Evolutionary conservation across 495 filamentous ascomycete genomes (phyloP).

Genomic region (Letharia lupina): DNA sequence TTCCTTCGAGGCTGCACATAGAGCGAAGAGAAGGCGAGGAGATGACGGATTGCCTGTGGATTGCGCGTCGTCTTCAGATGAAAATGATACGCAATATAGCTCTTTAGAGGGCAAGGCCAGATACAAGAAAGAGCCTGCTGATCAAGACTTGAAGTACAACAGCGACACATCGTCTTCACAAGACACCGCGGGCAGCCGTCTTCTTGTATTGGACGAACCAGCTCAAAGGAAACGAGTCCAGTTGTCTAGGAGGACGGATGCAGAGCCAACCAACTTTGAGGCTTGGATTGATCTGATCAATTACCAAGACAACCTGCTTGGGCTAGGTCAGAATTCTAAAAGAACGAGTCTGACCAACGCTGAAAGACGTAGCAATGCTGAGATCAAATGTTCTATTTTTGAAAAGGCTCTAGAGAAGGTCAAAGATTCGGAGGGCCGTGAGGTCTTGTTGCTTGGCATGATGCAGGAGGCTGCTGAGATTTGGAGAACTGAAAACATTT

Average conservation of each 20-base stretch:
- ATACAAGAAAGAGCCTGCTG: slow-evolving; percentile 35
- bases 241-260: slow-evolving; percentile 50
- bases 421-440: slow-evolving; percentile 34
- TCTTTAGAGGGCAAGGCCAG: slow-evolving; percentile 62
- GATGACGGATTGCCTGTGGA: slow-evolving; percentile 16
- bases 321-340: slow-evolving; percentile 30
- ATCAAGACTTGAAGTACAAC: slow-evolving; percentile 31
- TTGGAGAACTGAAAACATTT: slow-evolving; percentile 60
- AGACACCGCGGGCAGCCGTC: background rate
- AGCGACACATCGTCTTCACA: slow-evolving; percentile 11
- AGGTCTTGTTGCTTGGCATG: slow-evolving; percentile 54
- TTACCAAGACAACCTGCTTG: slow-evolving; percentile 60
- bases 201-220: background rate
- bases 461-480: slow-evolving; percentile 62
- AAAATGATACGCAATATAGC: slow-evolving; percentile 54
- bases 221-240: slow-evolving; percentile 32
- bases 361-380: slow-evolving; percentile 59
- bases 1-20: slow-evolving; percentile 30
- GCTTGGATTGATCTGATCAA: slow-evolving; percentile 70
- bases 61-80: slow-evolving; percentile 30
- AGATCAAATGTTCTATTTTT: slow-evolving; percentile 74
- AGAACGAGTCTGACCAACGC: slow-evolving; percentile 38
- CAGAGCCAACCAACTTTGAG: slow-evolving; percentile 54
- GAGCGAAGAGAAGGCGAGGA: slow-evolving; percentile 23
- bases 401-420: slow-evolving; percentile 62